Evolutionary conservation across 495 filamentous ascomycete genomes (phyloP), one percentile per base, ranked within the genome.

Genomic region (Xylaria longipes): DNA sequence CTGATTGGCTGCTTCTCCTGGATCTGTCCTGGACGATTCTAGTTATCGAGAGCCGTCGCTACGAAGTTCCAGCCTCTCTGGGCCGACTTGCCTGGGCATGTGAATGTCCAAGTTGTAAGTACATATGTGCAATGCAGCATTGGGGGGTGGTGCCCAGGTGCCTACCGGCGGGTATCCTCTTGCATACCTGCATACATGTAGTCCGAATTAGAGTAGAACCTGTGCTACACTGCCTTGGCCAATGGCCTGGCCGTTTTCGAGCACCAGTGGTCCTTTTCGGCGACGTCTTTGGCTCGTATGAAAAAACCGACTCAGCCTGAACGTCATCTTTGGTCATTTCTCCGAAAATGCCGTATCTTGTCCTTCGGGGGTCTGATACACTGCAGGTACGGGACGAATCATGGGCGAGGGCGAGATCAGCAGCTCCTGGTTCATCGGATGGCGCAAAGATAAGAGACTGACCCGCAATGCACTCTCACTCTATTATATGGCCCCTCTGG

Each of bases 361-460:
- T 67, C n/a, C 43, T 54, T 56, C n/a, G 25, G 64, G 65, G 46
- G 65, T 56, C 65, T 54, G 65, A 67, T 67, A 56, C 46, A 67
- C 65, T 67, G 65, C 65, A 67, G 65, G 65, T 67, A 67, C 65
- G 29, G 43, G 65, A 41, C 65, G 65, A 67, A 67, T 67, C 65
- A 67, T 15, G 48, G 29, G 65, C 65, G 31, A 56, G 41, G 48
- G 43, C 65, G 65, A 22, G 65, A 67, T 56, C 65, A 67, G 65
- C 65, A 67, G 33, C 65, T 56, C 65, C 65, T 41, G 29, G 46
- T n/a, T 48, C 29, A 56, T 29, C 65, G 43, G 46, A 67, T 67
- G 65, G 48, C 65, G 65, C 65, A 67, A 67, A 67, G 65, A 67
- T 67, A 67, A 67, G 65, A 33, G 48, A 41, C 65, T 50, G 46